phyloP scores from a whole-genome alignment of 495 filamentous ascomycete genomes.

The Trichoderma virens region DNA sequence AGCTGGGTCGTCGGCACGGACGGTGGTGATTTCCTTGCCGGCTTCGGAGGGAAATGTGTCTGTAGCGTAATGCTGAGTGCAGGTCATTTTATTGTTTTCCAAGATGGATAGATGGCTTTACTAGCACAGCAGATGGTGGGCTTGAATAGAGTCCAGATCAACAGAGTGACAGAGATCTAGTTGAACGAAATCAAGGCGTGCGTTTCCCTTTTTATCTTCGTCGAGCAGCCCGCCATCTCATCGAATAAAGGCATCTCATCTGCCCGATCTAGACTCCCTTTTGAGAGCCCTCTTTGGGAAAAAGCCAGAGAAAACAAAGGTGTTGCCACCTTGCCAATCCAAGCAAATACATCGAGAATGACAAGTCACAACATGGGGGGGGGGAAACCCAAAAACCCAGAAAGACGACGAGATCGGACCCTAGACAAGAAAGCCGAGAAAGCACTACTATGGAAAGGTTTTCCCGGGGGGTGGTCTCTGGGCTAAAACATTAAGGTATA shows the following conservation, averaged over 20 bases:
- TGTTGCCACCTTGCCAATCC: not conserved
- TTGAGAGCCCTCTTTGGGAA: not conserved
- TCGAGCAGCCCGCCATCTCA: not conserved
- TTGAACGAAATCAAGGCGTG: too few relatives aligned
- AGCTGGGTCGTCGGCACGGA: not conserved
- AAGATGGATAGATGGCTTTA: not conserved
- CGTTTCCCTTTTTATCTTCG: not conserved
- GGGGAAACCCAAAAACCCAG: too few relatives aligned
- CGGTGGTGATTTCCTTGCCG: constrained; percentile 6
- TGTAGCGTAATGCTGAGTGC: not conserved
- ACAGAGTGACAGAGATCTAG: not conserved
- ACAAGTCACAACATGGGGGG: not conserved
- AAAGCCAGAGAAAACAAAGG: not conserved
- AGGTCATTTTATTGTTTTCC: constrained; percentile 1
- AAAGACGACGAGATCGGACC: too few relatives aligned
- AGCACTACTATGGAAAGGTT: too few relatives aligned
- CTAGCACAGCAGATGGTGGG: not conserved
- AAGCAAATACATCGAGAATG: constrained; percentile 3
- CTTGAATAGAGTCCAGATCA: not conserved
- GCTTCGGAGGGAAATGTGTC: constrained; percentile 5
- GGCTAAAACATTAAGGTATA: too few relatives aligned
- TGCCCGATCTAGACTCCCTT: not conserved
- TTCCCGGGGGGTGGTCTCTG: too few relatives aligned
- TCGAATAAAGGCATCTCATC: not conserved
- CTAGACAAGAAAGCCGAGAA: too few relatives aligned